phyloP scores from a whole-genome alignment of 2,329 filamentous ascomycete species.

The Botrytis aclada region DNA sequence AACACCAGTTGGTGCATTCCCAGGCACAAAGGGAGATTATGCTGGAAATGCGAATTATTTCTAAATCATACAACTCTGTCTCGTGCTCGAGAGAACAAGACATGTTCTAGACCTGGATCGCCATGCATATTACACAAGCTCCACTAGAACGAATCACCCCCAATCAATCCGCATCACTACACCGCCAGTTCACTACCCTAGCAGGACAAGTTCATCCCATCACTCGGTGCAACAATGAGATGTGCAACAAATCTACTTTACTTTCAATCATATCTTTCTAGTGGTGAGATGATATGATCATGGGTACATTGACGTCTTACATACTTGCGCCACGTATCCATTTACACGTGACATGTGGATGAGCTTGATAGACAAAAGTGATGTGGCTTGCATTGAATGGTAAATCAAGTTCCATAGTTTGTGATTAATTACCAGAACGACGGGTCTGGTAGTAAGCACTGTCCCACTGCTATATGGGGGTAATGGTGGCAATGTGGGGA shows the following conservation, averaged over 20 bases:
- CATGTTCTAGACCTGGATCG: background rate
- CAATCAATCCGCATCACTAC: conserved; percentile 9
- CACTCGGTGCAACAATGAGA: conserved; percentile 20
- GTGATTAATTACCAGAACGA: background rate
- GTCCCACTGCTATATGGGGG: background rate
- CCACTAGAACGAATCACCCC: background rate
- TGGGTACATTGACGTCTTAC: conserved; percentile 12
- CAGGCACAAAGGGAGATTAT: conserved; percentile 46
- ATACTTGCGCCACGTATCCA: conserved; percentile 14
- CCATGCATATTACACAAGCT: conserved; percentile 7
- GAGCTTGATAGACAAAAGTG: background rate
- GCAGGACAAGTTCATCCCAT: background rate
- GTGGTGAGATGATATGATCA: conserved; percentile 14
- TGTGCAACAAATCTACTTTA: conserved; percentile 14
- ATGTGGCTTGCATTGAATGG: conserved; percentile 14
- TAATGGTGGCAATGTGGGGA: background rate
- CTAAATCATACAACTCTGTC: conserved; percentile 15
- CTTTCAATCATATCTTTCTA: background rate
- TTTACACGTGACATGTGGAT: background rate
- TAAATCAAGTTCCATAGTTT: background rate
- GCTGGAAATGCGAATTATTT: conserved; percentile 34
- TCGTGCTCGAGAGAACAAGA: background rate
- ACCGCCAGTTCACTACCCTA: conserved; percentile 2
- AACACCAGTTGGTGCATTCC: conserved; percentile 49
- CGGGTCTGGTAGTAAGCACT: background rate